A percentile compares a stretch with the other conserved stretches of the same genome.
Evolutionary conservation across 1,284 basidiomycete genomes (phyloP).

Genomic region (Rhodotorula sp.): DNA sequence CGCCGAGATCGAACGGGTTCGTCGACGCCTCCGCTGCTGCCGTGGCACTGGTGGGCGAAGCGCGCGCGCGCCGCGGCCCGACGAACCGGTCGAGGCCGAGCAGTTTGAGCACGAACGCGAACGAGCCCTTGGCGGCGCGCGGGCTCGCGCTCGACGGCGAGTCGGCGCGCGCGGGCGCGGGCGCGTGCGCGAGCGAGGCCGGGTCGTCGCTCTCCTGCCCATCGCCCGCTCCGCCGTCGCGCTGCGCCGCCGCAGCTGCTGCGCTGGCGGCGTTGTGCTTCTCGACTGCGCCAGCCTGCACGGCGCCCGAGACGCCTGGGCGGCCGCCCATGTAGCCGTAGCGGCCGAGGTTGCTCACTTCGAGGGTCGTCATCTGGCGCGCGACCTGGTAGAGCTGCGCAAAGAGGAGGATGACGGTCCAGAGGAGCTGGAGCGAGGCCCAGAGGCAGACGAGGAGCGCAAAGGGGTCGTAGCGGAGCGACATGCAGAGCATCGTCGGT

Average conservation of each 20-base stretch:
- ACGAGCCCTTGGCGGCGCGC: conserved; percentile 8
- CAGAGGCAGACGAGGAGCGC: conserved; percentile 76
- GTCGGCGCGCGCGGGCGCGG: background rate
- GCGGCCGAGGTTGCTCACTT: conserved; percentile 90
- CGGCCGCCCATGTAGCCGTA: conserved; percentile 87
- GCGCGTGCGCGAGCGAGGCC: conserved; percentile 29
- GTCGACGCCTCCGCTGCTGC: conserved; percentile 66
- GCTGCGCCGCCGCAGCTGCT: conserved; percentile 1
- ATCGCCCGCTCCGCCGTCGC: conserved; percentile 36
- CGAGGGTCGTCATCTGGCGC: conserved; percentile 93
- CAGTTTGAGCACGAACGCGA: conserved; percentile 77
- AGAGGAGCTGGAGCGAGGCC: conserved; percentile 86
- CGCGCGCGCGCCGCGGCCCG: conserved; percentile 57
- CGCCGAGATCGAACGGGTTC: conserved; percentile 92
- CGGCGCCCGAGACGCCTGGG: conserved; percentile 15
- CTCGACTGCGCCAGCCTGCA: conserved; percentile 9
- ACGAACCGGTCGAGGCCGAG: conserved; percentile 93
- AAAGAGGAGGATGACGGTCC: conserved; percentile 83
- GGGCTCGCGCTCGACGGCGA: conserved; percentile 46
- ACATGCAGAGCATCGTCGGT: conserved; percentile 66
- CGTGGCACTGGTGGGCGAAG: background rate
- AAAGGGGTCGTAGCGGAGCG: conserved; percentile 70
- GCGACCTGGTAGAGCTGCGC: conserved; percentile 90
- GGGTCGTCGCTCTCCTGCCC: conserved; percentile 39
- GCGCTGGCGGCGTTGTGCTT: conserved; percentile 1